These are phyloP conservation scores for Boletales sp. DNA, from an alignment of 768 basidiomycete genomes.

Conservation along the genomic window DNA sequence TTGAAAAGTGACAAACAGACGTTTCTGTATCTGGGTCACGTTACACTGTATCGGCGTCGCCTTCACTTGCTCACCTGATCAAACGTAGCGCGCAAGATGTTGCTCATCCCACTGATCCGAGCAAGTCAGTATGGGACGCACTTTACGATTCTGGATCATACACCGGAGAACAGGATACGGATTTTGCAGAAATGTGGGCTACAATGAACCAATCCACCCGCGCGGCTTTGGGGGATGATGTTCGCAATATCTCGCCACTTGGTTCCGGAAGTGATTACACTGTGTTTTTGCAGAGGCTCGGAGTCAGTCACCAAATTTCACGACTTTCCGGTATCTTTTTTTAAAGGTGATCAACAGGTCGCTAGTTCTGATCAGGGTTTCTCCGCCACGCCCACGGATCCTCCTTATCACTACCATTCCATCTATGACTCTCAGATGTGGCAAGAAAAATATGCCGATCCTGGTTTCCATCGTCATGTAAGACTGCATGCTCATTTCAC, in stretches of 20 bases:
- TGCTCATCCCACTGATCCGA: slow-evolving; percentile 50
- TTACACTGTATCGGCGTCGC: slow-evolving; percentile 51
- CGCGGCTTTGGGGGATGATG: slow-evolving; percentile 25
- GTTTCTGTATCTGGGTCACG: slow-evolving; percentile 52
- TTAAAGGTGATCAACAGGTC: slow-evolving; percentile 14
- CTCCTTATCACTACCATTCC: slow-evolving; percentile 71
- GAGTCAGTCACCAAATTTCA: slow-evolving; percentile 37
- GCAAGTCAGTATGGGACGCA: slow-evolving; percentile 59
- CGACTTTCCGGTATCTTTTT: neutral
- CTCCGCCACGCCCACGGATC: slow-evolving; percentile 39
- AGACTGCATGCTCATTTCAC: slow-evolving; percentile 15
- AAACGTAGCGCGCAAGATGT: slow-evolving; percentile 50
- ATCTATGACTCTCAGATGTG: slow-evolving; percentile 70
- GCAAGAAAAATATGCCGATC: slow-evolving; percentile 73
- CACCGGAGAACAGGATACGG: slow-evolving; percentile 38
- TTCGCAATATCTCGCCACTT: slow-evolving; percentile 49
- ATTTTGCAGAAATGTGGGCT: slow-evolving; percentile 40
- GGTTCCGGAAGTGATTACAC: slow-evolving; percentile 90
- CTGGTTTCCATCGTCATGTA: slow-evolving; percentile 71
- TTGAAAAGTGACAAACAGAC: slow-evolving; percentile 34
- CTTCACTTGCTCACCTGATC: slow-evolving; percentile 62
- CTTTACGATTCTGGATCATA: slow-evolving; percentile 52
- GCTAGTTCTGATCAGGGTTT: slow-evolving; percentile 34
- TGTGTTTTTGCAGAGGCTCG: slow-evolving; percentile 80
- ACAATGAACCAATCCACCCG: slow-evolving; percentile 26